Evolutionary conservation across 176 grass and related monocot genomes (phyloP), one percentile per base, ranked within the genome.

Genomic region (Poa pratensis): DNA sequence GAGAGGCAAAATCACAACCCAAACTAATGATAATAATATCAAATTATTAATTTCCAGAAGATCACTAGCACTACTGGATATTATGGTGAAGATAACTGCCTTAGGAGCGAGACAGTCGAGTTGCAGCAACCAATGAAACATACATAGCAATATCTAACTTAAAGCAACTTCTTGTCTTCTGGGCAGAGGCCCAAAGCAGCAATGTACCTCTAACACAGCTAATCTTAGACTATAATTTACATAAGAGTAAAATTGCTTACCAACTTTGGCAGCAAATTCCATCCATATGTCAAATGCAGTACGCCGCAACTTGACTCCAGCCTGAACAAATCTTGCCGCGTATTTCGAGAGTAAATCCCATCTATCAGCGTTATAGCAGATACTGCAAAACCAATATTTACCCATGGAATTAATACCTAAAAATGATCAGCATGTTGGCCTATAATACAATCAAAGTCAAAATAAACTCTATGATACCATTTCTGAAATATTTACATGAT

Each of bases 251-350:
- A 83, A 83, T 10, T 82, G 49, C 88, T 84, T 90, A 95, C 95
- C 96, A 82, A 92, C 84, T 94, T 90, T 94, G 22, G 93, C 93
- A 77, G 93, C 96, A 74, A 96, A 96, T 22, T 94, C 91, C 91
- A 96, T 99, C 93, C 93, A 96, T 86, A 96, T 84, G 61, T 96
- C 93, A 88, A 95, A 99, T 76, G 96, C 72, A 77, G 78, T 84
- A 77, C 84, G 88, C 32, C 83, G 93, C 59, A 99, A 82, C 82
- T 94, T 96, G n/a, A 96, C 93, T 30, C 91, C 86, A 72, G 88
- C 91, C 60, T 96, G 94, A 16, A 94, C 26, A 92, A 96, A 99
- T 85, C 50, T 92, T 81, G 18, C 65, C 3, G 88, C 86, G 73
- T 99, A 92, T 85, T 91, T 94, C 15, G 75, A 92, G 48, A 96